Conservation (phyloP, 2,329 filamentous ascomycete genomes). For the Aspergillus fischeri region DNA sequence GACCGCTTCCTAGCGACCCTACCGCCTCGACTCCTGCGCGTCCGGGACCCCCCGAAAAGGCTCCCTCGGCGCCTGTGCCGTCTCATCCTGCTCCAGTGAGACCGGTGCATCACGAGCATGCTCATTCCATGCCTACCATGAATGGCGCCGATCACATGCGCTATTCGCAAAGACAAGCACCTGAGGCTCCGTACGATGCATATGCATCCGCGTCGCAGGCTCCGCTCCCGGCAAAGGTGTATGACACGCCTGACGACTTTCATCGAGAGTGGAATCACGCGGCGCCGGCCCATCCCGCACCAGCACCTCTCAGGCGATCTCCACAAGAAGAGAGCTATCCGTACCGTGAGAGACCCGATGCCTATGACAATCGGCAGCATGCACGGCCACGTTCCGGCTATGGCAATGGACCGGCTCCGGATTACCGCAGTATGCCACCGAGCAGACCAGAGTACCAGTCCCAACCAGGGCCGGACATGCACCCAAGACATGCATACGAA, state of each 20-base stretch:
- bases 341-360: constrained; percentile 15
- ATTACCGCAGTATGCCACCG: constrained; percentile 19
- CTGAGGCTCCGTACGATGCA: constrained; percentile 45
- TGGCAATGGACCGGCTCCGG: constrained; percentile 18
- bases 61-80: constrained; percentile 32
- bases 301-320: constrained; percentile 12
- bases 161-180: constrained; percentile 66
- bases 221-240: constrained; percentile 16
- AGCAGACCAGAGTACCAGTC: constrained; percentile 14
- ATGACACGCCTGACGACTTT: constrained; percentile 30
- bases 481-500: constrained; percentile 13
- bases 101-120: constrained; percentile 24
- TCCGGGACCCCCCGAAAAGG: constrained; percentile 41
- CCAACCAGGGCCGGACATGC: constrained; percentile 8
- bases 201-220: constrained; percentile 25
- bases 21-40: constrained; percentile 48
- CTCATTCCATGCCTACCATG: constrained; percentile 32
- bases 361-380: constrained; percentile 21
- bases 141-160: constrained; percentile 66
- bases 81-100: constrained; percentile 24
- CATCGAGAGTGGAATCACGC: constrained; percentile 24
- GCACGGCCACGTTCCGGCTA: constrained; percentile 23
- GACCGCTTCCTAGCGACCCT: constrained; percentile 78
- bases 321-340: constrained; percentile 20
- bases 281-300: constrained; percentile 14